Base-by-base conservation (phyloP, 148 eudicot genomes). In the Selenicereus undatus region DNA sequence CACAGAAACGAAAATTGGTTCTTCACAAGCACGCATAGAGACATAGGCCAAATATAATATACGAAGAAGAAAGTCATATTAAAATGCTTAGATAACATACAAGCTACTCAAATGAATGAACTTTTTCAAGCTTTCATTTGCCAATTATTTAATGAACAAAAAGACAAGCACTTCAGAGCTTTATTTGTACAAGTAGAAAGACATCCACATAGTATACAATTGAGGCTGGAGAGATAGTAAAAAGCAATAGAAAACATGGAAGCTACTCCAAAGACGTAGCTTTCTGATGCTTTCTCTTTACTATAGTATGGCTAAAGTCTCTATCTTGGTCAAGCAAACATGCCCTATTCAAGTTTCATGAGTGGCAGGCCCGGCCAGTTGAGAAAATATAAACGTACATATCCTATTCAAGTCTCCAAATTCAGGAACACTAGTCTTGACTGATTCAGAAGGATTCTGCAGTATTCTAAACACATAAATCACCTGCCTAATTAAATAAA, bases 231-330 rank as follows among this genome's bases (percentile, higher is more conserved):
- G 0, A n/a, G 14, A 58, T 68, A 29, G 77, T 52, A 79, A 77
- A 80, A 60, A 50, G 83, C 83, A 45, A 80, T 76, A 81, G 83
- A 80, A 80, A 84, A 81, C 83, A 84, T 84, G 76, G 86, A 84
- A 84, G 86, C 83, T 84, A 84, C 86, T 84, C 86, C 81, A 84
- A 78, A 60, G 74, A 73, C 65, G 74, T 80, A 80, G 78, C 86
- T 80, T 84, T 84, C 26, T 80, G 75, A 84, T 84, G 86, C 86
- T 84, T 84, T 78, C 76, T 78, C 86, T 73, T 81, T 84, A 84
- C 86, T 81, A 77, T 84, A 77, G 84, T 81, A 78, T 74, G 73
- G 32, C 83, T 69, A 76, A 74, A 84, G 85, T 83, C 82, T 80
- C 76, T 85, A 81, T 85, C 84, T 69, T 78, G 58, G 71, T 20